Conservation (phyloP, 2,329 filamentous ascomycete species). For the Alternaria sp. region DNA sequence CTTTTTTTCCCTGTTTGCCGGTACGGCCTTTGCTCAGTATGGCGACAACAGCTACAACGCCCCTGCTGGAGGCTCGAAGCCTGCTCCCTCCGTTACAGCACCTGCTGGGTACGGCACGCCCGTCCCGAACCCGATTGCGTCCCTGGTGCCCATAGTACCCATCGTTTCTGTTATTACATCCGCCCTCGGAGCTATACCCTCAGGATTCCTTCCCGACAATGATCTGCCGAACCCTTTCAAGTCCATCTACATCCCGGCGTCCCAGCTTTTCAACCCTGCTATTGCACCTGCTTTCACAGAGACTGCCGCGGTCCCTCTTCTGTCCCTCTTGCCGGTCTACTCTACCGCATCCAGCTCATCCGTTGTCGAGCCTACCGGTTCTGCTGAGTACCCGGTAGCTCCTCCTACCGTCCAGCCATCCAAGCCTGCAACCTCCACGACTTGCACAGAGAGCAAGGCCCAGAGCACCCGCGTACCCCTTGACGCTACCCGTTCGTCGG, state of each 20-base stretch:
- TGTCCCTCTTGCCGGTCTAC: conserved; percentile 18
- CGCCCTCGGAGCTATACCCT: not conserved
- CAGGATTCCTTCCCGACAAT: conserved; percentile 9
- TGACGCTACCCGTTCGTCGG: conserved; percentile 4
- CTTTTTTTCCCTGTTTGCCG: conserved; percentile 42
- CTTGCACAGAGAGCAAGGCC: not conserved
- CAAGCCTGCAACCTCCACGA: not conserved
- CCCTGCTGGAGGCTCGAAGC: conserved; percentile 52
- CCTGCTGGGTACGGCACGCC: not conserved
- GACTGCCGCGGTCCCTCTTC: not conserved
- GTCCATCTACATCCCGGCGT: conserved; percentile 18
- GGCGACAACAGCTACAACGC: conserved; percentile 52
- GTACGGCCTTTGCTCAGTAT: conserved; percentile 45
- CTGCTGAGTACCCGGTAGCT: conserved; percentile 2
- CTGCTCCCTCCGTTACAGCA: conserved; percentile 50
- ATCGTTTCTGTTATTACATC: conserved; percentile 22
- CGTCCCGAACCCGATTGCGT: not conserved
- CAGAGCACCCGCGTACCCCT: not conserved
- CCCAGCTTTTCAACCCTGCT: conserved; percentile 21
- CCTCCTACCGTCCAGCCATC: conserved; percentile 2
- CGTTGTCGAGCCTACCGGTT: conserved; percentile 8
- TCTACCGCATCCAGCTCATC: conserved; percentile 20
- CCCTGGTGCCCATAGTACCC: conserved; percentile 5
- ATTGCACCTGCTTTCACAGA: conserved; percentile 27
- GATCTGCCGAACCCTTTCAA: conserved; percentile 21